A percentile compares a stretch with the other conserved stretches of the same genome.
Conservation (phyloP, 805 yeast genomes). For the Yamadazyma laniorum region DNA sequence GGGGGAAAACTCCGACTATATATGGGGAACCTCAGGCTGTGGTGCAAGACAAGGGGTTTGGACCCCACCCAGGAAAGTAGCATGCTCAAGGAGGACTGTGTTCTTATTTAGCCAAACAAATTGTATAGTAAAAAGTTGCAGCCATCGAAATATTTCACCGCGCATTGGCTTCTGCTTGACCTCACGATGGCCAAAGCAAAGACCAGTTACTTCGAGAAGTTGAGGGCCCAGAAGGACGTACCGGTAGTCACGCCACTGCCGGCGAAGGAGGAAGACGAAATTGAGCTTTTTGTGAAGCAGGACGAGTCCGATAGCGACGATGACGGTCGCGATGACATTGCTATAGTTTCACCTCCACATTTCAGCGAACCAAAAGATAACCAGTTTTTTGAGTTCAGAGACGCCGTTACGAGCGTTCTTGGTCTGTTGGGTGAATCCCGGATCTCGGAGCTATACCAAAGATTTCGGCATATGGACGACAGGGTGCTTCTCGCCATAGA, state of each 20-base stretch:
- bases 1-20: constrained; percentile 15
- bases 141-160: not conserved
- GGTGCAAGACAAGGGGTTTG: constrained; percentile 29
- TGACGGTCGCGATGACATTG: not conserved
- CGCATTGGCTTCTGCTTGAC: not conserved
- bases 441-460: constrained; percentile 3
- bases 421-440: constrained; percentile 1
- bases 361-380: not conserved
- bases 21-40: constrained; percentile 22
- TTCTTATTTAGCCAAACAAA: constrained; percentile 19
- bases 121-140: not conserved
- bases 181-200: not conserved
- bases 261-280: not conserved
- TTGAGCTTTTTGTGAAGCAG: not conserved
- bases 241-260: not conserved
- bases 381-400: constrained; percentile 2
- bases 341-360: too few relatives aligned
- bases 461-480: constrained; percentile 8
- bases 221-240: not conserved
- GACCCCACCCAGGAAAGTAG: constrained; percentile 23
- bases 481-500: constrained; percentile 13
- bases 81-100: constrained; percentile 30
- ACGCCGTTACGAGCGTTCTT: constrained; percentile 2
- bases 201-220: constrained; percentile 5
- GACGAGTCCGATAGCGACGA: not conserved